A percentile compares a stretch with the other conserved stretches of the same genome.
phyloP scores from a whole-genome alignment of 495 filamentous ascomycete species.

The Pseudotulostoma volvatum region DNA sequence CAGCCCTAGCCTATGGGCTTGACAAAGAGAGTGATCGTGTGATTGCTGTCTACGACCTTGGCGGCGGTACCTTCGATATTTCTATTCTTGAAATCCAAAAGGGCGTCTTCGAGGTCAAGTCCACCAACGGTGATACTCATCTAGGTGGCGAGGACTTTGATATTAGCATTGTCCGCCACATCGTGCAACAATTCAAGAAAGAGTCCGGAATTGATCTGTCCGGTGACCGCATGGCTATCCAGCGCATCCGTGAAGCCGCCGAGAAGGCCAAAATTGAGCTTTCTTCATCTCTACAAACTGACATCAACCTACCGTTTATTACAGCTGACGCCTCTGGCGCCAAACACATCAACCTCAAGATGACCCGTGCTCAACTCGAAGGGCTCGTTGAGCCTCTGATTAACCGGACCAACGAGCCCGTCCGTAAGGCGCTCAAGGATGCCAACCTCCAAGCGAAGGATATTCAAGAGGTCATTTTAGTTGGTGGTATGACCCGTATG shows the following conservation, averaged over 20 bases:
- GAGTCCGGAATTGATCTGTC: slow-evolving; percentile 85
- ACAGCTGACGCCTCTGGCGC: slow-evolving; percentile 87
- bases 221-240: slow-evolving; percentile 93
- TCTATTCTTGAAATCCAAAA: slow-evolving; percentile 95
- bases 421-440: slow-evolving; percentile 95
- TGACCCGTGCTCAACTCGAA: slow-evolving; percentile 88
- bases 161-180: slow-evolving; percentile 85
- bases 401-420: slow-evolving; percentile 70
- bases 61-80: slow-evolving; percentile 98
- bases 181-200: slow-evolving; percentile 93
- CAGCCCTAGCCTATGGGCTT: slow-evolving; percentile 85
- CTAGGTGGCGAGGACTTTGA: slow-evolving; percentile 98
- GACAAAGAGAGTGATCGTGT: slow-evolving; percentile 85
- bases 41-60: slow-evolving; percentile 93
- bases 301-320: slow-evolving; percentile 99
- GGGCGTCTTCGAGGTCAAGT: slow-evolving; percentile 97
- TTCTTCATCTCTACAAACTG: slow-evolving; percentile 88
- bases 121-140: slow-evolving; percentile 96
- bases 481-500: slow-evolving; percentile 99
- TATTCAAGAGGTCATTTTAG: slow-evolving; percentile 96
- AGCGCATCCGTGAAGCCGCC: slow-evolving; percentile 96
- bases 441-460: slow-evolving; percentile 86
- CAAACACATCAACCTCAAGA: slow-evolving; percentile 94
- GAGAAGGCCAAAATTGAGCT: slow-evolving; percentile 99
- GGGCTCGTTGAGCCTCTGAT: slow-evolving; percentile 84